A percentile compares a stretch with the other conserved stretches of the same genome.
Evolutionary conservation across 345 rosid genomes (phyloP).

Genomic region (Murraya koenigii): DNA sequence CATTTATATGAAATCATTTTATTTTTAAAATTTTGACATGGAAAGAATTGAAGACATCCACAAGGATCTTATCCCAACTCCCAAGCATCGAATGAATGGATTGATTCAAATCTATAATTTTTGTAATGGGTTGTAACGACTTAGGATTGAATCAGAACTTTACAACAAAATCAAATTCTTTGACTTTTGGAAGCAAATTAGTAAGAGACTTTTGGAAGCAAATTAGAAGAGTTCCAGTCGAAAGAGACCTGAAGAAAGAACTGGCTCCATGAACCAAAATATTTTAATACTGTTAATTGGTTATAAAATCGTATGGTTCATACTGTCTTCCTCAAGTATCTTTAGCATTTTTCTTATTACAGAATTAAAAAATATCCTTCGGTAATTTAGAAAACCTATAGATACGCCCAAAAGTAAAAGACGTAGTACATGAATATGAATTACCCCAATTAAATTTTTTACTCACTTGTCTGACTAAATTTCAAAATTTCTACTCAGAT

Average conservation of each 20-base stretch:
- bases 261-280: conserved; percentile 46
- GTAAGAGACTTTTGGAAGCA: conserved; percentile 86
- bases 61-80: conserved; percentile 50
- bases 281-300: conserved; percentile 6
- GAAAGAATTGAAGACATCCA: conserved; percentile 62
- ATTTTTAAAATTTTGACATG: no score
- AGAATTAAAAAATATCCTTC: no score
- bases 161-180: conserved; percentile 56
- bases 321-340: no score
- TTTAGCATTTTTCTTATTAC: no score
- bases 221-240: conserved; percentile 79
- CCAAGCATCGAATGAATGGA: conserved; percentile 82
- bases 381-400: no score
- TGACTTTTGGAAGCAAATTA: conserved; percentile 84
- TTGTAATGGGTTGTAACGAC: conserved; percentile 56
- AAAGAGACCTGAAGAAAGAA: conserved; percentile 55
- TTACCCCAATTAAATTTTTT: no score
- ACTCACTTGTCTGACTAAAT: no score
- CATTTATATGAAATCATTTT: no score
- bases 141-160: conserved; percentile 50
- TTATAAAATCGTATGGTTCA: no score
- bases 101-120: conserved; percentile 64
- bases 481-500: no score
- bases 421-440: no score
- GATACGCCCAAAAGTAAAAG: no score